phyloP scores from a whole-genome alignment of 2,329 filamentous ascomycete genomes.

The Aureobasidium melanogenum region DNA sequence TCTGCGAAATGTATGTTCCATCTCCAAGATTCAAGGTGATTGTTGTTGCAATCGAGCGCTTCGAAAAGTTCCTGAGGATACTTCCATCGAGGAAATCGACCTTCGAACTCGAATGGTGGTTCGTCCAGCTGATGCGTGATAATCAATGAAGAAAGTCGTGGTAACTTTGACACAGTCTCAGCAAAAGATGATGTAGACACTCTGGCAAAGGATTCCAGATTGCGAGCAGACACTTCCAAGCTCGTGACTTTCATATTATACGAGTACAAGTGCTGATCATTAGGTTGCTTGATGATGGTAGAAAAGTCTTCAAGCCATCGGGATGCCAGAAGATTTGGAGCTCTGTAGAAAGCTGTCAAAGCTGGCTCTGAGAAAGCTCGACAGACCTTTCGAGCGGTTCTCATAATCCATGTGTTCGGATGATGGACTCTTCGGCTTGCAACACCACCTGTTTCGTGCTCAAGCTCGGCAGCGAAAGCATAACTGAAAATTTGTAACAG shows the following conservation, averaged over 20 bases:
- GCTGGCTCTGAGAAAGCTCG: constrained; percentile 27
- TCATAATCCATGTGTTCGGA: constrained; percentile 24
- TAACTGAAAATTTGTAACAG: constrained; percentile 27
- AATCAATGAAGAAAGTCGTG: constrained; percentile 59
- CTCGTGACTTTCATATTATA: constrained; percentile 64
- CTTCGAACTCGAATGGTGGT: constrained; percentile 53
- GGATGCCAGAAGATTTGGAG: constrained; percentile 22
- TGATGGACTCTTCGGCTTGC: constrained; percentile 2
- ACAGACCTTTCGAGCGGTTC: constrained; percentile 24
- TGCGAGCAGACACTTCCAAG: constrained; percentile 56
- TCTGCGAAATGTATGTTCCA: constrained; percentile 36
- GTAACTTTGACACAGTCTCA: constrained; percentile 53
- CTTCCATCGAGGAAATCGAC: constrained; percentile 49
- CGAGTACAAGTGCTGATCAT: constrained; percentile 34
- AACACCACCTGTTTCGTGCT: constrained; percentile 4
- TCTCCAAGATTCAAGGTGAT: constrained; percentile 42
- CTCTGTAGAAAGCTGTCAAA: constrained; percentile 28
- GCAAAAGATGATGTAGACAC: constrained; percentile 41
- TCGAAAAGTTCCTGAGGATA: constrained; percentile 60
- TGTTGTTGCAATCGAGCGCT: constrained; percentile 45
- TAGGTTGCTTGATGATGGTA: constrained; percentile 20
- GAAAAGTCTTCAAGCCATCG: constrained; percentile 25
- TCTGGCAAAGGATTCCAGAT: constrained; percentile 9
- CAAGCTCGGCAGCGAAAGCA: constrained; percentile 17
- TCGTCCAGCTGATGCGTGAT: constrained; percentile 63